Conservation (phyloP, 805 yeast species). For the Barnettozyma botsteinii region DNA sequence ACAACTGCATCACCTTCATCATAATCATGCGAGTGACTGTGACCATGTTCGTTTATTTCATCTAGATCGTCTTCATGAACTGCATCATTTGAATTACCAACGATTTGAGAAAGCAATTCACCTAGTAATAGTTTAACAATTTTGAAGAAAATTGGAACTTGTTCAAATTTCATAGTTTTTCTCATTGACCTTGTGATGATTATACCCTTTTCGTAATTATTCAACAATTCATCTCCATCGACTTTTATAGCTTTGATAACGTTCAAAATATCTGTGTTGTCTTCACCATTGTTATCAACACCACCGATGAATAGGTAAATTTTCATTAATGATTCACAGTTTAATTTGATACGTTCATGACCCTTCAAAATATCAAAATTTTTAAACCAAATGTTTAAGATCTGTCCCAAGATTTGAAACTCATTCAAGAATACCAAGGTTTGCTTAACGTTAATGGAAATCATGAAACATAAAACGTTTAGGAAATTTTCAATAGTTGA, state of each 20-base stretch:
- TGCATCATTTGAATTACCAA: slow-evolving; percentile 11
- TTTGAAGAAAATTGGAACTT: slow-evolving; percentile 62
- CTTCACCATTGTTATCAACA: slow-evolving; percentile 16
- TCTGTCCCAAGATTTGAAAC: slow-evolving; percentile 36
- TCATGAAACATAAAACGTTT: slow-evolving; percentile 68
- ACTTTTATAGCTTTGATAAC: slow-evolving; percentile 47
- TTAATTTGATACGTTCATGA: slow-evolving; percentile 53
- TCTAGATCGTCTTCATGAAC: slow-evolving; percentile 59
- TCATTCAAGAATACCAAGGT: slow-evolving; percentile 55
- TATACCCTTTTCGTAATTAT: slow-evolving; percentile 43
- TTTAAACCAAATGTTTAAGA: slow-evolving; percentile 77
- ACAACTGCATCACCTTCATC: slow-evolving; percentile 58
- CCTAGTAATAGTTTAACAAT: slow-evolving; percentile 64
- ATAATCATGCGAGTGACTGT: slow-evolving; percentile 39
- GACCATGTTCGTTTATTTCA: slow-evolving; percentile 39
- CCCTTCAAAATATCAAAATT: slow-evolving; percentile 81
- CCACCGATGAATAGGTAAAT: slow-evolving; percentile 56
- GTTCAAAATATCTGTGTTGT: background rate
- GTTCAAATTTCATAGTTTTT: slow-evolving; percentile 50
- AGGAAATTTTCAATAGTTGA: slow-evolving; percentile 73
- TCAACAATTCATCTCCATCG: slow-evolving; percentile 70
- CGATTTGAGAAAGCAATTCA: slow-evolving; percentile 61
- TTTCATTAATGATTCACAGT: slow-evolving; percentile 64
- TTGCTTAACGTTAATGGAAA: slow-evolving; percentile 53
- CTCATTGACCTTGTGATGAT: slow-evolving; percentile 87